These are phyloP conservation scores for Saccharomyces hybrid DNA, from an alignment of 1,139 yeast genomes.

Conservation along the genomic window DNA sequence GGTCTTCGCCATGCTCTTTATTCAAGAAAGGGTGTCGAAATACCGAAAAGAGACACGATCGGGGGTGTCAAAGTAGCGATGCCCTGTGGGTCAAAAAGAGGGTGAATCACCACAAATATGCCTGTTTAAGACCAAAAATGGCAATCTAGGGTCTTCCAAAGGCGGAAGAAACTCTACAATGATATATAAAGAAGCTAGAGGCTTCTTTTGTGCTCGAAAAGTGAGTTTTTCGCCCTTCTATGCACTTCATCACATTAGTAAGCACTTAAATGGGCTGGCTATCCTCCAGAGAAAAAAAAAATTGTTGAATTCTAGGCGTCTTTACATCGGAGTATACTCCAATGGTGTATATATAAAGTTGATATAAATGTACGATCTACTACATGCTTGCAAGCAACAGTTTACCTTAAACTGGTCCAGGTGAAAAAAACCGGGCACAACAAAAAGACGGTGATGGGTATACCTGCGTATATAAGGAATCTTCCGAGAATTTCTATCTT, in stretches of 20 bases:
- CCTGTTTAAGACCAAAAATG: not conserved
- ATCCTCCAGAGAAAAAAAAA: not conserved
- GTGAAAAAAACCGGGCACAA: conserved; percentile 21
- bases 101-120: not conserved
- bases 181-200: not conserved
- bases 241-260: not conserved
- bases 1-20: not conserved
- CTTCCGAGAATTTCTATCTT: conserved; percentile 26
- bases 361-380: not conserved
- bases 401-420: not conserved
- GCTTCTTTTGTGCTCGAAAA: not conserved
- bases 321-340: not conserved
- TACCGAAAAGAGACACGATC: conserved; percentile 1
- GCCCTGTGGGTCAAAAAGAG: not conserved
- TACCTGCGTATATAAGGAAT: conserved; percentile 28
- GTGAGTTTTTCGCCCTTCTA: not conserved
- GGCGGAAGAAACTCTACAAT: not conserved
- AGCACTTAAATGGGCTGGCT: not conserved
- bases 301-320: not conserved
- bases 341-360: not conserved
- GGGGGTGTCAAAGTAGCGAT: not conserved
- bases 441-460: conserved; percentile 23
- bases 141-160: not conserved
- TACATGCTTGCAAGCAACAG: not conserved
- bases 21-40: not conserved